These are phyloP conservation scores for Thermothelomyces thermophilus DNA, from an alignment of 2,329 filamentous ascomycete genomes.

Conservation along the genomic window DNA sequence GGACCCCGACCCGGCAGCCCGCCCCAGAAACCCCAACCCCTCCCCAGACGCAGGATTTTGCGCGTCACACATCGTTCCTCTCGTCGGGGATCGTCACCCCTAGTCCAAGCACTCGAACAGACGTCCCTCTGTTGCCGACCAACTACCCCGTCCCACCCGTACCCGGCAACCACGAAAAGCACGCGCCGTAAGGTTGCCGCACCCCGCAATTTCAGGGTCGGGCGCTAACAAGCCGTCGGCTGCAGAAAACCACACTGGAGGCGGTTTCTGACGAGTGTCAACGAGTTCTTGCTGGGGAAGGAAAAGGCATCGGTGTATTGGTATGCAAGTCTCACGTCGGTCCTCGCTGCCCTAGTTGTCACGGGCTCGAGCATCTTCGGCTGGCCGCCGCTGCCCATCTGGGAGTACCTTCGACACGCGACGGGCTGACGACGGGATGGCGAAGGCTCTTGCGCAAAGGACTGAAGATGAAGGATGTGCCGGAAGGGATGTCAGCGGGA, in stretches of 20 bases:
- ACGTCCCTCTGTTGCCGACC: slow-evolving; percentile 7
- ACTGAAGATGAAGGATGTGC: not conserved
- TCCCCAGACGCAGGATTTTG: not conserved
- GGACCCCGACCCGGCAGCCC: not conserved
- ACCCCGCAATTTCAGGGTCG: not conserved
- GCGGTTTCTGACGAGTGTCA: not conserved
- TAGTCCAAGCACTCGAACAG: slow-evolving; percentile 3
- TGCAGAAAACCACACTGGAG: not conserved
- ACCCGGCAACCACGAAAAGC: not conserved
- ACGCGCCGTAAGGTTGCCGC: not conserved
- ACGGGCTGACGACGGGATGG: slow-evolving; percentile 1
- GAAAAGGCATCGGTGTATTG: slow-evolving; percentile 14
- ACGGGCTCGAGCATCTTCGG: slow-evolving; percentile 14
- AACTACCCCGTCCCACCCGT: not conserved
- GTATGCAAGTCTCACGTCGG: slow-evolving; percentile 12
- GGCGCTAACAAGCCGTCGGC: not conserved
- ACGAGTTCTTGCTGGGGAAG: slow-evolving; percentile 8
- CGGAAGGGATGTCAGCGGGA: not conserved
- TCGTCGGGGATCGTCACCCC: not conserved
- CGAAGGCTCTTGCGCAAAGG: not conserved
- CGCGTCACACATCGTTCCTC: not conserved
- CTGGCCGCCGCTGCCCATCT: slow-evolving; percentile 14
- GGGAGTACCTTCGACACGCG: slow-evolving; percentile 9
- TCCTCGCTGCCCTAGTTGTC: slow-evolving; percentile 11
- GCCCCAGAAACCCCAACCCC: not conserved